These are phyloP conservation scores for Emydomyces testavorans DNA, from an alignment of 2,329 filamentous ascomycete genomes.

Conservation along the genomic window DNA sequence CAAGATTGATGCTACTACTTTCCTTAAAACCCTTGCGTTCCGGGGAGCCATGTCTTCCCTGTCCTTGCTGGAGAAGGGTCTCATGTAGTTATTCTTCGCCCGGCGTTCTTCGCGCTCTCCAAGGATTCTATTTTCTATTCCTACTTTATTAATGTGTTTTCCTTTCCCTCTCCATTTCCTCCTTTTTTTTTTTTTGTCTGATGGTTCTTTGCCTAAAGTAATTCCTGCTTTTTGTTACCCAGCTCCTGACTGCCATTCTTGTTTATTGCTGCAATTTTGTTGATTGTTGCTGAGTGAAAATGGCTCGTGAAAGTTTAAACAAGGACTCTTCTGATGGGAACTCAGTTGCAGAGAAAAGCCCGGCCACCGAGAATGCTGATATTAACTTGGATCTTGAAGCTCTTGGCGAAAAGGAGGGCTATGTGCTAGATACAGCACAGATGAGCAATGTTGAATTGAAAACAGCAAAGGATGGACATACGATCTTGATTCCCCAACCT, in stretches of 20 bases:
- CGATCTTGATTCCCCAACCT: conserved; percentile 31
- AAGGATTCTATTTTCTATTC: too few relatives aligned
- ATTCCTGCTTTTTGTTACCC: too few relatives aligned
- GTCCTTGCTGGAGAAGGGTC: too few relatives aligned
- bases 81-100: too few relatives aligned
- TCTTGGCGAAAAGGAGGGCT: conserved; percentile 19
- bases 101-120: too few relatives aligned
- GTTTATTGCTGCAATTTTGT: background rate
- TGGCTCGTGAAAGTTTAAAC: background rate
- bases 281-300: background rate
- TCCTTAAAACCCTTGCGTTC: too few relatives aligned
- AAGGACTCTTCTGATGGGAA: background rate
- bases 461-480: conserved; percentile 25
- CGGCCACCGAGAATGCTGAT: background rate
- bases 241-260: background rate
- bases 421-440: conserved; percentile 25
- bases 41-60: too few relatives aligned
- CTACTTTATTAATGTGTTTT: too few relatives aligned
- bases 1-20: too few relatives aligned
- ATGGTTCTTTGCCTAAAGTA: too few relatives aligned
- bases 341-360: background rate
- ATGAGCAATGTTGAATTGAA: conserved; percentile 20
- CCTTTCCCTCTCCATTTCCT: too few relatives aligned
- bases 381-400: background rate
- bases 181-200: too few relatives aligned